A percentile compares a stretch with the other conserved stretches of the same genome.
Evolutionary conservation across 2,329 filamentous ascomycete genomes (phyloP).

Genomic region (Aspergillus sergii): DNA sequence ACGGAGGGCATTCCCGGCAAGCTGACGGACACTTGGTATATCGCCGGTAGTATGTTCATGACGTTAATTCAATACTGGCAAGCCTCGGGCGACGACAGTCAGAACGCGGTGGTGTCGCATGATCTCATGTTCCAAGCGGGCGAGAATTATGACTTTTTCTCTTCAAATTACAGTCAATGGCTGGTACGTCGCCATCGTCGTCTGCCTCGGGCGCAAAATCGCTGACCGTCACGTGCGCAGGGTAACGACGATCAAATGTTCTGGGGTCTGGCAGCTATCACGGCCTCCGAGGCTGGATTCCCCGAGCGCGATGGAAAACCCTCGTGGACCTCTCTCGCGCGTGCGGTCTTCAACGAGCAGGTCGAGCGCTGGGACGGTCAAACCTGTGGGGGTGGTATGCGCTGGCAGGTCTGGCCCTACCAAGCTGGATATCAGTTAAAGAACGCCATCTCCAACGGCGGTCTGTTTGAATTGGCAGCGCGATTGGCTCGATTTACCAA

Average conservation of each 20-base stretch:
- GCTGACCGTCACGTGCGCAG: background rate
- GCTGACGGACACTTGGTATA: constrained; percentile 74
- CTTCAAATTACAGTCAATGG: constrained; percentile 31
- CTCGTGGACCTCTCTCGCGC: background rate
- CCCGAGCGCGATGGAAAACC: background rate
- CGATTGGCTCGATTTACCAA: constrained; percentile 66
- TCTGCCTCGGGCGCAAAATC: background rate
- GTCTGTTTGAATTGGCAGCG: constrained; percentile 76
- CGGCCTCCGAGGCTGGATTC: background rate
- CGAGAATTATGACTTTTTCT: constrained; percentile 32
- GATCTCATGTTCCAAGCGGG: constrained; percentile 32
- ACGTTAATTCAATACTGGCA: constrained; percentile 70
- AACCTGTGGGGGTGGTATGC: constrained; percentile 41
- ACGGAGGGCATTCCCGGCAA: constrained; percentile 53
- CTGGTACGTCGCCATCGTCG: constrained; percentile 55
- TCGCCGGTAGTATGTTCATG: constrained; percentile 68
- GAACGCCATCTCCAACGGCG: constrained; percentile 45
- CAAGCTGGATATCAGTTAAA: constrained; percentile 82
- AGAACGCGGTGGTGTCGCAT: constrained; percentile 58
- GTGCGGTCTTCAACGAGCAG: constrained; percentile 3
- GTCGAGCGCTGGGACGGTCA: background rate
- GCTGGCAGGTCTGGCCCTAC: constrained; percentile 76
- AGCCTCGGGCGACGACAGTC: constrained; percentile 63
- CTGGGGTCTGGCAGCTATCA: background rate
- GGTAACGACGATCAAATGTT: constrained; percentile 5